Evolutionary conservation across 495 filamentous ascomycete species (phyloP).

Genomic region (Endocarpon pusillum): DNA sequence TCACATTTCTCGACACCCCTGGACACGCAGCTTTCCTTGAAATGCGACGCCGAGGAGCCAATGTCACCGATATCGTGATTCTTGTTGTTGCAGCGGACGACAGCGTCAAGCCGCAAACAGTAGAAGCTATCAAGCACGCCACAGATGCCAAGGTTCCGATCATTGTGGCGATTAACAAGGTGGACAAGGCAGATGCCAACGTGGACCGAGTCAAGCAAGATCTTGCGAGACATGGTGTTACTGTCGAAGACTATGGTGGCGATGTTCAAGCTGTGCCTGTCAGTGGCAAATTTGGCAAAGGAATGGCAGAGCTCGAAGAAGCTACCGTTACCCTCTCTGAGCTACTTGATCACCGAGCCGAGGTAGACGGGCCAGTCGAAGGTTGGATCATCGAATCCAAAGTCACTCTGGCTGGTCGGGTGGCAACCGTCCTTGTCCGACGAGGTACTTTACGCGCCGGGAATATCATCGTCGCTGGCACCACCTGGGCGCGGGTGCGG

Average conservation of each 20-base stretch:
- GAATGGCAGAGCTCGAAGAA: slow-evolving; percentile 86
- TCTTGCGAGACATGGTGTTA: slow-evolving; percentile 65
- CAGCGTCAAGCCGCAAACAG: slow-evolving; percentile 90
- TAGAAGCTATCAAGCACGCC: slow-evolving; percentile 93
- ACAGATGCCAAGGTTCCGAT: slow-evolving; percentile 82
- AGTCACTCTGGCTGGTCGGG: slow-evolving; percentile 70
- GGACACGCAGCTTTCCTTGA: slow-evolving; percentile 89
- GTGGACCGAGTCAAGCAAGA: slow-evolving; percentile 74
- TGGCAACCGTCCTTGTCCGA: slow-evolving; percentile 77
- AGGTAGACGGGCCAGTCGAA: slow-evolving; percentile 59
- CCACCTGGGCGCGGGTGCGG: slow-evolving; percentile 67
- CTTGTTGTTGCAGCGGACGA: slow-evolving; percentile 95
- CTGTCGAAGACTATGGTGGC: slow-evolving; percentile 89
- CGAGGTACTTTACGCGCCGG: slow-evolving; percentile 70
- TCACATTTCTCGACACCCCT: slow-evolving; percentile 95
- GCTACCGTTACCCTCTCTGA: slow-evolving; percentile 69
- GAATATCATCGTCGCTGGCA: slow-evolving; percentile 75
- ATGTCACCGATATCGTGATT: slow-evolving; percentile 92
- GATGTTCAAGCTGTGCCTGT: slow-evolving; percentile 84
- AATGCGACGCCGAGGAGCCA: slow-evolving; percentile 91
- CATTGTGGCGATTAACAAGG: slow-evolving; percentile 96
- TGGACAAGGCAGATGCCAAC: slow-evolving; percentile 72
- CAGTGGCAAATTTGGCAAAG: slow-evolving; percentile 83
- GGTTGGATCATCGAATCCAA: slow-evolving; percentile 92
- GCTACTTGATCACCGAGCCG: slow-evolving; percentile 75